A percentile compares a stretch with the other conserved stretches of the same genome.
Conservation (phyloP, 805 yeast species). For the Suhomyces prunicola region DNA sequence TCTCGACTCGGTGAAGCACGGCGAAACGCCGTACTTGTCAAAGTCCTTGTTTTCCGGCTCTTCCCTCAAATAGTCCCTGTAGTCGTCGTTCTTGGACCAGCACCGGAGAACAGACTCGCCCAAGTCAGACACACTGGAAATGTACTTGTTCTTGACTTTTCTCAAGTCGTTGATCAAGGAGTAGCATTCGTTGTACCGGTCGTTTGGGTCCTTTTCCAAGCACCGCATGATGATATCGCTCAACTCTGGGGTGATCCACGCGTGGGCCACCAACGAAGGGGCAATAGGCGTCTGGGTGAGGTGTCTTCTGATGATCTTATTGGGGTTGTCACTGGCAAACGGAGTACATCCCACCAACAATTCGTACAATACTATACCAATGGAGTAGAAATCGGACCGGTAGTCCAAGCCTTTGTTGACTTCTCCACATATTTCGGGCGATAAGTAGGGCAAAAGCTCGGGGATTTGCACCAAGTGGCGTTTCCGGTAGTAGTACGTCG, state of each 20-base stretch:
- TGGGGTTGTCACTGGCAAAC: conserved; percentile 38
- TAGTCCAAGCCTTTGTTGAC: conserved; percentile 38
- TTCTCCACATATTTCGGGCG: conserved; percentile 49
- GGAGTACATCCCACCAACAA: conserved; percentile 45
- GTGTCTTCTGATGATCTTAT: conserved; percentile 39
- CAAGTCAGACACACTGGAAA: conserved; percentile 5
- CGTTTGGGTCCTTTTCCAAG: conserved; percentile 38
- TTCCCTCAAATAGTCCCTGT: conserved; percentile 1
- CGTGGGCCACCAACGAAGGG: conserved; percentile 29
- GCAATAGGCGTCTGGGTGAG: conserved; percentile 39
- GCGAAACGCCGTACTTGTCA: conserved; percentile 9
- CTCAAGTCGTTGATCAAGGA: conserved; percentile 36
- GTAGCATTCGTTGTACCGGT: conserved; percentile 36
- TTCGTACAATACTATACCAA: conserved; percentile 51
- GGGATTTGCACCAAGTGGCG: conserved; percentile 36
- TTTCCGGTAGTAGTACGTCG: conserved; percentile 40
- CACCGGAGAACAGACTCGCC: background rate
- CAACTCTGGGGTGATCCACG: conserved; percentile 28
- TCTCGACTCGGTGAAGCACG: conserved; percentile 5
- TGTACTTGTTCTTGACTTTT: conserved; percentile 17
- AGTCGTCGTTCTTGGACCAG: conserved; percentile 2
- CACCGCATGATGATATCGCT: conserved; percentile 41
- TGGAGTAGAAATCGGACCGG: conserved; percentile 47
- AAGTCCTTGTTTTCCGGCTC: background rate
- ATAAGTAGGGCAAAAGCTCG: conserved; percentile 44